phyloP scores from a whole-genome alignment of 2,329 filamentous ascomycete species.

The Xylariomycetidae sp. region DNA sequence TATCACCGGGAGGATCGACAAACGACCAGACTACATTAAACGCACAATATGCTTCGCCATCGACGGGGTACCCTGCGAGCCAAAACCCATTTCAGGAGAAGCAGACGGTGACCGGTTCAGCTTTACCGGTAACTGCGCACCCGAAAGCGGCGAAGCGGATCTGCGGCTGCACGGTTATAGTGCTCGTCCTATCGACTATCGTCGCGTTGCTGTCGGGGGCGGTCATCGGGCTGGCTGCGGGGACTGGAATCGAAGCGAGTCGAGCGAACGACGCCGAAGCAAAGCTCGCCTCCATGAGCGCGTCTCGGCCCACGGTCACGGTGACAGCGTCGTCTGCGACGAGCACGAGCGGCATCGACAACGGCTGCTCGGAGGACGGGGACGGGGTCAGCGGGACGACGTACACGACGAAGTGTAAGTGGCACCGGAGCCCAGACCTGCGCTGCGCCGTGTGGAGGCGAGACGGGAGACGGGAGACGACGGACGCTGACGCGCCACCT shows the following conservation, averaged over 20 bases:
- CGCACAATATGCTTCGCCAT: neutral
- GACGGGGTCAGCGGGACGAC: slow-evolving; percentile 29
- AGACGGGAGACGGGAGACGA: neutral
- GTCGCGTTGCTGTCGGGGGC: slow-evolving; percentile 34
- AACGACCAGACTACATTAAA: slow-evolving; percentile 7
- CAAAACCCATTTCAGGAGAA: neutral
- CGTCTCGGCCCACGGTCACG: slow-evolving; percentile 15
- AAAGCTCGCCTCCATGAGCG: slow-evolving; percentile 25
- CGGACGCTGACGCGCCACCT: neutral
- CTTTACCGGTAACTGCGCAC: neutral
- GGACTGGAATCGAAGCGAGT: slow-evolving; percentile 35
- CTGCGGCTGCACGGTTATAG: slow-evolving; percentile 31
- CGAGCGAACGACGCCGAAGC: slow-evolving; percentile 32
- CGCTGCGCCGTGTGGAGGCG: slow-evolving; percentile 7
- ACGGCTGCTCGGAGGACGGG: slow-evolving; percentile 32
- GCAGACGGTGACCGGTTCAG: no score
- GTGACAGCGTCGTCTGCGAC: slow-evolving; percentile 12
- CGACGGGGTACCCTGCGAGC: neutral
- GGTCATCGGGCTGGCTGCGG: slow-evolving; percentile 39
- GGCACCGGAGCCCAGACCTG: no score
- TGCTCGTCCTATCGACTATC: slow-evolving; percentile 35
- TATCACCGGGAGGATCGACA: slow-evolving; percentile 2
- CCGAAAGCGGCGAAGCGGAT: slow-evolving; percentile 14
- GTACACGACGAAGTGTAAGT: slow-evolving; percentile 35
- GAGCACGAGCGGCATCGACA: slow-evolving; percentile 26